phyloP scores from a whole-genome alignment of 768 basidiomycete genomes.

The Xerocomellus amylosporus region DNA sequence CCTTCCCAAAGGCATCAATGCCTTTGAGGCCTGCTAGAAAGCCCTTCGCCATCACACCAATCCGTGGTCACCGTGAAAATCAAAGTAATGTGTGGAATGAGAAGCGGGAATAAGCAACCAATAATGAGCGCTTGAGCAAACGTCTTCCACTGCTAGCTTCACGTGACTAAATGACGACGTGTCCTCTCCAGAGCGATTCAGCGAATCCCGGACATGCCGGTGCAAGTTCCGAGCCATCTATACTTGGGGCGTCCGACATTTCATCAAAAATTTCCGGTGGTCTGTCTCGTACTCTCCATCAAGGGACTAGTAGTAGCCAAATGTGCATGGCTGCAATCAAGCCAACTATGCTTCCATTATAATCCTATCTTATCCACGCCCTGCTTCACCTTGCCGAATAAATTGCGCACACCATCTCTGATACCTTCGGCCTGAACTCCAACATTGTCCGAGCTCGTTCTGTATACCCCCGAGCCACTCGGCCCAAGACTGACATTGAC shows the following conservation, averaged over 20 bases:
- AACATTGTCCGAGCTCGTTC: slow-evolving; percentile 70
- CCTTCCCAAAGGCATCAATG: slow-evolving; percentile 99
- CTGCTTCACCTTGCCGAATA: slow-evolving; percentile 87
- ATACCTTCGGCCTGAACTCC: slow-evolving; percentile 84
- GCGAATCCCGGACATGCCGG: neutral
- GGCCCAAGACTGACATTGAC: slow-evolving; percentile 90
- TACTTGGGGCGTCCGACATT: neutral
- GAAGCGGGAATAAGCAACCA: neutral
- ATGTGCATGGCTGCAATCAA: neutral
- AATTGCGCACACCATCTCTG: slow-evolving; percentile 80
- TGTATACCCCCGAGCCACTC: slow-evolving; percentile 78
- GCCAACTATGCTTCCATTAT: slow-evolving; percentile 6
- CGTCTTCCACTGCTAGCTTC: neutral
- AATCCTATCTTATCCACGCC: slow-evolving; percentile 65
- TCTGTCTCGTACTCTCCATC: neutral
- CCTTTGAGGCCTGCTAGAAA: slow-evolving; percentile 78
- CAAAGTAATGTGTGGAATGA: slow-evolving; percentile 8
- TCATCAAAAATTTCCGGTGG: neutral
- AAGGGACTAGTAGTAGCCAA: neutral
- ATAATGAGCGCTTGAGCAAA: no score
- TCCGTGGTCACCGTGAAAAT: slow-evolving; percentile 17
- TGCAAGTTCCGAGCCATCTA: neutral
- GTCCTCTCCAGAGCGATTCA: slow-evolving; percentile 10
- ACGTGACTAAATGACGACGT: slow-evolving; percentile 30
- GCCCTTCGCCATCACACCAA: slow-evolving; percentile 67